These are phyloP conservation scores for Achaetomiella virescens DNA, from an alignment of 495 filamentous ascomycete species.

Conservation along the genomic window DNA sequence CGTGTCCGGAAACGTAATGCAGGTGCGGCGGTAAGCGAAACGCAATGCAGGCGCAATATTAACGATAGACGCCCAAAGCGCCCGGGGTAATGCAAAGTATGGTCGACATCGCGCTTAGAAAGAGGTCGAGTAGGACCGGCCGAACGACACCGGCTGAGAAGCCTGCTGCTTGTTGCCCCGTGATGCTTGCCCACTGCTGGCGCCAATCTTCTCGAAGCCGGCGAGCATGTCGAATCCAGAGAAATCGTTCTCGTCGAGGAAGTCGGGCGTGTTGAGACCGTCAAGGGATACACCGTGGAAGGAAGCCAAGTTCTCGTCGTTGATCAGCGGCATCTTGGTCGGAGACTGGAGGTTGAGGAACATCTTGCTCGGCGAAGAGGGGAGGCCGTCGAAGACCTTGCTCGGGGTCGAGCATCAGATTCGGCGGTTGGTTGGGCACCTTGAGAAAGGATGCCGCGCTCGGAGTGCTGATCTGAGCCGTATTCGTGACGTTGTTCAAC, in stretches of 20 bases:
- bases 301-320: slow-evolving; percentile 39
- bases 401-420: slow-evolving; percentile 45
- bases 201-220: slow-evolving; percentile 86
- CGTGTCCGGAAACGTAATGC: background rate
- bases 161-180: slow-evolving; percentile 26
- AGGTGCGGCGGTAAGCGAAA: background rate
- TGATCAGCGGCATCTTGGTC: slow-evolving; percentile 33
- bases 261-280: slow-evolving; percentile 48
- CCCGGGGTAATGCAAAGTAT: no score
- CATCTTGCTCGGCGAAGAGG: slow-evolving; percentile 46
- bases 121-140: slow-evolving; percentile 37
- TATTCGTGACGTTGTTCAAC: slow-evolving; percentile 60
- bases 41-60: background rate
- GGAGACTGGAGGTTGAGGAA: slow-evolving; percentile 51
- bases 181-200: slow-evolving; percentile 26
- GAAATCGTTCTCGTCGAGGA: slow-evolving; percentile 57
- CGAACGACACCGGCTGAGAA: slow-evolving; percentile 19
- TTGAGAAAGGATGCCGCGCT: slow-evolving; percentile 43
- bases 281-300: slow-evolving; percentile 40
- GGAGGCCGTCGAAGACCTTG: slow-evolving; percentile 46
- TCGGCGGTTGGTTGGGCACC: slow-evolving; percentile 33
- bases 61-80: no score
- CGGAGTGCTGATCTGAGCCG: slow-evolving; percentile 42
- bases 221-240: slow-evolving; percentile 77
- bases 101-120: slow-evolving; percentile 34